Evolutionary conservation across 805 yeast genomes (phyloP), one percentile per base, ranked within the genome.

Genomic region (Clavispora phyllophila): DNA sequence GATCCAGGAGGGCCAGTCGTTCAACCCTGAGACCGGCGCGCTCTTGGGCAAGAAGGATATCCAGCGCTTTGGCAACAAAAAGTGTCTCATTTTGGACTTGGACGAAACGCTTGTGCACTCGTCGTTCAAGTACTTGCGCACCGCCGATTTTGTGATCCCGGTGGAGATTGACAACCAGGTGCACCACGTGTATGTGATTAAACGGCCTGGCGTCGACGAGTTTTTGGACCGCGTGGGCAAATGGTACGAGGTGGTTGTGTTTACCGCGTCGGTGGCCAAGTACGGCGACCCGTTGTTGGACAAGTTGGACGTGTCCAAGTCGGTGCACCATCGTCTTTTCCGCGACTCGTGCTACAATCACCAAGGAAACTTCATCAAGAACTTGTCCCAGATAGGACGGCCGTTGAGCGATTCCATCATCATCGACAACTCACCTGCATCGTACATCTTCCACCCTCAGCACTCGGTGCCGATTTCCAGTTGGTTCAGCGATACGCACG

Each of bases 401-500:
- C 96, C 96, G 2, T 70, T 93, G 48, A 68, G 76, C 43, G 95
- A 89, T 51, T 71, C 85, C 35, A 89, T 93, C 44, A 93, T 93
- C 51, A 81, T 93, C 50, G 99, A 93, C 69, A 93, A 93, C 65
- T 90, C 98, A 2, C 98, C 99, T 1, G 96, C 98, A 3, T 87
- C 96, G n/a, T 93, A 93, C 65, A 82, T 91, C 43, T 87, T 93
- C 73, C 98, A 93, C 61, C 99, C 99, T 17, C 95, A 88, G 63
- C 96, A 93, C 68, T 95, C 98, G 8, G 84, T 93, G 23, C 99
- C 99, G 19, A 87, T 93, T 23, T 87, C 96, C 51, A 83, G 93
- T 62, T 93, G 99, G 99, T 93, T 93, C 72, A 87, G 96, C 52
- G 99, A 93, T 66, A 81, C 93, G 23, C 99, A 93, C 63, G 99